These are phyloP conservation scores for Dendrobium huoshanense DNA, from an alignment of 106 monocot genomes.

Conservation along the genomic window DNA sequence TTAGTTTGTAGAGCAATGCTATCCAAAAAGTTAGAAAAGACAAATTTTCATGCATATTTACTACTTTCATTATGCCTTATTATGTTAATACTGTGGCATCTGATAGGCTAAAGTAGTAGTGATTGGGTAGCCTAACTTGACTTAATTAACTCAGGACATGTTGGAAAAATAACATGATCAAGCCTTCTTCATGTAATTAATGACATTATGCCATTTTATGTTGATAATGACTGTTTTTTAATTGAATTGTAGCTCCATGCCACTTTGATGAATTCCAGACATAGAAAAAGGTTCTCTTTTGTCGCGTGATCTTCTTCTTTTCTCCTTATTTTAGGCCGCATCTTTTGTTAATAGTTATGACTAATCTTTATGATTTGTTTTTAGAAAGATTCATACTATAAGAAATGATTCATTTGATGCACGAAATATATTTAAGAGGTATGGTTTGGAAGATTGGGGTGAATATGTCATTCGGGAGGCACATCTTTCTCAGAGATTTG, in stretches of 20 bases:
- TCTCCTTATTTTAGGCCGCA: neutral
- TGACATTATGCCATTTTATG: too few species aligned
- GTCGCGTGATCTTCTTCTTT: neutral
- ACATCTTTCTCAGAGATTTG: conserved; percentile 87
- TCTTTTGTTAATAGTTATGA: neutral
- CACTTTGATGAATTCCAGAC: conserved; percentile 81
- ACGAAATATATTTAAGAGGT: conserved; percentile 51
- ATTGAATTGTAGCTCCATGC: conserved; percentile 72
- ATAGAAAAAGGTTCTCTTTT: conserved; percentile 52
- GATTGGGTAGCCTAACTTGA: too few species aligned
- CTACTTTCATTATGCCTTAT: too few species aligned
- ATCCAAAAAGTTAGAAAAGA: too few species aligned
- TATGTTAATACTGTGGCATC: too few species aligned
- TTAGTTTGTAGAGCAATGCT: too few species aligned
- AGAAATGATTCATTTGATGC: conserved; percentile 71
- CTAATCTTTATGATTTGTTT: neutral
- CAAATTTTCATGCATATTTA: too few species aligned
- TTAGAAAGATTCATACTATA: conserved; percentile 32
- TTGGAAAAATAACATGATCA: too few species aligned
- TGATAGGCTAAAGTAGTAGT: too few species aligned
- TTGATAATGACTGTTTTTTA: neutral
- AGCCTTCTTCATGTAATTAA: too few species aligned
- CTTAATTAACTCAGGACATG: too few species aligned
- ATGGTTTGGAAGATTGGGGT: conserved; percentile 78
- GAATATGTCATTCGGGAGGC: conserved; percentile 62